These are phyloP conservation scores for Xylariales sp. DNA, from an alignment of 2,329 filamentous ascomycete species.

Conservation along the genomic window DNA sequence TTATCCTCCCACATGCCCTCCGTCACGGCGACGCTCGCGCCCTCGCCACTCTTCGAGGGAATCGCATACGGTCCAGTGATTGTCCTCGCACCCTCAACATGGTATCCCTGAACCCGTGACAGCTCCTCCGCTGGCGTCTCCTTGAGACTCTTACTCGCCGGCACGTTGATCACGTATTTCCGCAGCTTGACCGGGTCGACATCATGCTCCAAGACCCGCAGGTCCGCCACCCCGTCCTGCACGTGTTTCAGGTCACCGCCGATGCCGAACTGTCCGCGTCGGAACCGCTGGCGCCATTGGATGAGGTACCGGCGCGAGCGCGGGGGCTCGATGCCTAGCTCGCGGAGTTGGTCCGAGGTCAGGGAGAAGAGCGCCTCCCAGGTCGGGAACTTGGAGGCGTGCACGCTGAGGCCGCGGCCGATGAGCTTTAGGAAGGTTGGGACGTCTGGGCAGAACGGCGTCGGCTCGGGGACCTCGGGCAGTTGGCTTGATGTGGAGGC, in stretches of 20 bases:
- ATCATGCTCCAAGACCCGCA: slow-evolving; percentile 43
- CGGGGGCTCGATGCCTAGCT: slow-evolving; percentile 82
- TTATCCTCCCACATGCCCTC: slow-evolving; percentile 93
- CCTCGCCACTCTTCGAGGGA: slow-evolving; percentile 59
- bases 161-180: slow-evolving; percentile 53
- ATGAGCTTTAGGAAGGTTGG: slow-evolving; percentile 85
- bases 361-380: slow-evolving; percentile 90
- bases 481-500: slow-evolving; percentile 23
- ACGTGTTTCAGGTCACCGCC: slow-evolving; percentile 80
- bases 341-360: slow-evolving; percentile 69
- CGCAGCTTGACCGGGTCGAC: slow-evolving; percentile 35
- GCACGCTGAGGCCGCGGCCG: slow-evolving; percentile 77
- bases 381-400: slow-evolving; percentile 79
- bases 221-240: slow-evolving; percentile 45
- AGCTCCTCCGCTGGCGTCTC: slow-evolving; percentile 33
- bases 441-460: slow-evolving; percentile 81
- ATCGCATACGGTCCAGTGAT: slow-evolving; percentile 74
- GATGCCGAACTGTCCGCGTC: slow-evolving; percentile 69
- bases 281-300: slow-evolving; percentile 81
- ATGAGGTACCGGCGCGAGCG: slow-evolving; percentile 79
- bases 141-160: slow-evolving; percentile 36
- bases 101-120: slow-evolving; percentile 58
- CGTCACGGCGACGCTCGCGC: slow-evolving; percentile 63
- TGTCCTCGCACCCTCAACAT: slow-evolving; percentile 60
- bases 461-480: slow-evolving; percentile 58